These are phyloP conservation scores for Aureobasidium uvarum DNA, from an alignment of 2,329 filamentous ascomycete species.

Conservation along the genomic window DNA sequence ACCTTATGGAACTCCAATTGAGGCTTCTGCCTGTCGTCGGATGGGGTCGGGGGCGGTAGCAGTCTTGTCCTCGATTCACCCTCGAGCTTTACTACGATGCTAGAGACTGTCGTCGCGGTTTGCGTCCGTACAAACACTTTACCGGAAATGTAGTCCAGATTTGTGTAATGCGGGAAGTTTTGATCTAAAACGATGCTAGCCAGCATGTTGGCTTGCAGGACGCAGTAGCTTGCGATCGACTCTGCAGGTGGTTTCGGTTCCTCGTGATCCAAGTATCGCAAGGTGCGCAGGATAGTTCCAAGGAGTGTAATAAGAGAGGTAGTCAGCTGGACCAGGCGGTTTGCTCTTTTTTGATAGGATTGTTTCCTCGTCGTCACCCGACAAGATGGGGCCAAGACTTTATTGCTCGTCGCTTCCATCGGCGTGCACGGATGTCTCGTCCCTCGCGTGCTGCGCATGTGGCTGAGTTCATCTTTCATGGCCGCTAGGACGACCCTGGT, in stretches of 20 bases:
- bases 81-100: slow-evolving; percentile 76
- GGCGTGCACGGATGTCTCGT: slow-evolving; percentile 5
- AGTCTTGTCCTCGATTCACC: slow-evolving; percentile 64
- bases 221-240: slow-evolving; percentile 6
- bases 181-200: slow-evolving; percentile 39
- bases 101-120: slow-evolving; percentile 48
- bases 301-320: background rate
- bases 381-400: slow-evolving; percentile 15
- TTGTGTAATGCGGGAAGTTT: slow-evolving; percentile 53
- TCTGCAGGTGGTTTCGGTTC: background rate
- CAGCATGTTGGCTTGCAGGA: slow-evolving; percentile 30
- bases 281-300: background rate
- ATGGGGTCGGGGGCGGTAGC: slow-evolving; percentile 45
- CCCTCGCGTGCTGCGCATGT: slow-evolving; percentile 9
- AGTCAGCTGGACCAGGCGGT: background rate
- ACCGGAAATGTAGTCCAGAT: slow-evolving; percentile 71
- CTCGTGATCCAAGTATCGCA: background rate
- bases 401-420: slow-evolving; percentile 16
- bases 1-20: slow-evolving; percentile 55
- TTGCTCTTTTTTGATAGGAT: background rate
- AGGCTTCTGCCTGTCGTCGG: slow-evolving; percentile 46
- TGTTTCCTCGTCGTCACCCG: slow-evolving; percentile 17
- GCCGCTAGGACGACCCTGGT: background rate
- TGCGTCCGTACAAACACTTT: slow-evolving; percentile 47
- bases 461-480: background rate